Conservation (phyloP, 2,329 filamentous ascomycete species). For the Colletotrichum coccodes region DNA sequence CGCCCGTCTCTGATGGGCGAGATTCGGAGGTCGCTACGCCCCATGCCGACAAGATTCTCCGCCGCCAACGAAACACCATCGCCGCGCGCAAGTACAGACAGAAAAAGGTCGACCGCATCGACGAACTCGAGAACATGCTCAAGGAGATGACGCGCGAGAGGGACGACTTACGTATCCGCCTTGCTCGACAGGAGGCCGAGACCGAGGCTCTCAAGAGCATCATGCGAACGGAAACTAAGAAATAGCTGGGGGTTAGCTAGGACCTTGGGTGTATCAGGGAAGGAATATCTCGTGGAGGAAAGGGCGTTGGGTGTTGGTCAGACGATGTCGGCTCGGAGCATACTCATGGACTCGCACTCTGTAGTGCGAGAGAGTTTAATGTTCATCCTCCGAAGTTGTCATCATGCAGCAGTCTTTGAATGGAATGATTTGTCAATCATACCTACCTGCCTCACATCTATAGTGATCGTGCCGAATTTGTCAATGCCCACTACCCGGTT, state of each 20-base stretch:
- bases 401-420: slow-evolving; percentile 6
- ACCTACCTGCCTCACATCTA: neutral
- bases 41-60: slow-evolving; percentile 49
- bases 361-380: neutral
- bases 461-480: neutral
- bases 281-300: neutral
- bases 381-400: neutral
- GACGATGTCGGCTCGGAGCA: neutral
- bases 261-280: neutral
- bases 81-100: slow-evolving; percentile 79
- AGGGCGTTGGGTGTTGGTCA: neutral
- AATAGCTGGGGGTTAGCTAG: neutral
- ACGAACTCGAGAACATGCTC: slow-evolving; percentile 68
- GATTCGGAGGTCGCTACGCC: neutral
- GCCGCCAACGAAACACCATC: slow-evolving; percentile 75
- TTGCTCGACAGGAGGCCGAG: slow-evolving; percentile 74
- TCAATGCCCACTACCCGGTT: too few relatives aligned
- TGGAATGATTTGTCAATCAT: neutral
- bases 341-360: neutral
- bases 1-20: slow-evolving; percentile 17
- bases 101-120: slow-evolving; percentile 74
- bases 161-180: slow-evolving; percentile 70
- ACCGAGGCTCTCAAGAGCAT: slow-evolving; percentile 67
- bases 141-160: slow-evolving; percentile 68
- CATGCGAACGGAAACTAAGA: slow-evolving; percentile 39